These are phyloP conservation scores for Tagetes patula DNA, from an alignment of 129 eudicot genomes.

Conservation along the genomic window DNA sequence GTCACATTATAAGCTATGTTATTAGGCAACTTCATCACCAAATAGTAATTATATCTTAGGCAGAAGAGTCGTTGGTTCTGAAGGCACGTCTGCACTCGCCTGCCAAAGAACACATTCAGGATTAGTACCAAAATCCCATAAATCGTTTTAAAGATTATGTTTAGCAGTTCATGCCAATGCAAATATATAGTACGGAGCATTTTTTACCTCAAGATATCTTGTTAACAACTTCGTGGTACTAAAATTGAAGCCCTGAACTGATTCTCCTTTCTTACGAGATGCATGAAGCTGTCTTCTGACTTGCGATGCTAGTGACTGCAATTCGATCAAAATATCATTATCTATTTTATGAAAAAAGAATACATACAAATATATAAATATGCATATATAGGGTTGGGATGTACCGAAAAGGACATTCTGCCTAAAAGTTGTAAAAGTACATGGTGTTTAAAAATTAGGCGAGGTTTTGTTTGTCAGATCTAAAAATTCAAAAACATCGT, in stretches of 20 bases:
- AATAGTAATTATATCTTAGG: conserved; percentile 52
- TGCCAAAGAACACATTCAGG: conserved; percentile 20
- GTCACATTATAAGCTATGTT: conserved; percentile 19
- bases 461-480: no score
- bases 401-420: no score
- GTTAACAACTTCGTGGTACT: conserved; percentile 70
- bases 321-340: background rate
- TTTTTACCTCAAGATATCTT: conserved; percentile 67
- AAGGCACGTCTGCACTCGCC: conserved; percentile 72
- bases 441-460: no score
- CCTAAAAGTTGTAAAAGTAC: no score
- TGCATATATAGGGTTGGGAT: no score
- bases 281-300: conserved; percentile 92
- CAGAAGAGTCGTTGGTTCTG: conserved; percentile 69
- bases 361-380: no score
- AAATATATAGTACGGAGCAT: background rate
- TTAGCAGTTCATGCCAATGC: background rate
- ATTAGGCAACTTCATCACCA: conserved; percentile 16
- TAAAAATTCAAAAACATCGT: no score
- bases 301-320: conserved; percentile 85
- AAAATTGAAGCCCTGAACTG: conserved; percentile 85
- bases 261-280: conserved; percentile 85
- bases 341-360: background rate
- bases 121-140: background rate
- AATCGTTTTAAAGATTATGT: background rate